phyloP scores from a whole-genome alignment of 129 eudicot species.

The Deinandra increscens region DNA sequence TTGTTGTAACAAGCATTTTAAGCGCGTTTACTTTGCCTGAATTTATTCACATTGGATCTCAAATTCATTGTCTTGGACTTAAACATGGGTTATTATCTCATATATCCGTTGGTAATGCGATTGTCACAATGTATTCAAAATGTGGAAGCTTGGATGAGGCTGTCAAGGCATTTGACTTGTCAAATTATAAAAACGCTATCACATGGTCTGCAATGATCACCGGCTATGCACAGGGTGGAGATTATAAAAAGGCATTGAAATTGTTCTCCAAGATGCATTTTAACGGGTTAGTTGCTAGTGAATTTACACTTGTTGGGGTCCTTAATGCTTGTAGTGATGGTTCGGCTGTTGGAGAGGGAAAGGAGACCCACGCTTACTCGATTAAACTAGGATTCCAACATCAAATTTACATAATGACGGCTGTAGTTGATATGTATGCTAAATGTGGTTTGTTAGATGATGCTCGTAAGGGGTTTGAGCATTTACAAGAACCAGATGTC shows the following conservation, averaged over 20 bases:
- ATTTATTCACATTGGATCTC: conserved; percentile 47
- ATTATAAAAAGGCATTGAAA: conserved; percentile 52
- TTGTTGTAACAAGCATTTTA: conserved; percentile 64
- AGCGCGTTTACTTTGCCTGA: conserved; percentile 58
- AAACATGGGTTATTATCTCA: conserved; percentile 48
- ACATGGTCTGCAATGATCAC: conserved; percentile 97
- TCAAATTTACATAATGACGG: conserved; percentile 73
- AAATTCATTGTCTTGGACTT: conserved; percentile 62
- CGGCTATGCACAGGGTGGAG: conserved; percentile 85
- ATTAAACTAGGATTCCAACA: conserved; percentile 63
- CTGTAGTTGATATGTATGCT: conserved; percentile 91
- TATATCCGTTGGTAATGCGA: conserved; percentile 69
- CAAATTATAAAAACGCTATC: conserved; percentile 53
- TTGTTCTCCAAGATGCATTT: conserved; percentile 75
- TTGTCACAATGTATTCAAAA: conserved; percentile 84
- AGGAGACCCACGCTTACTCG: conserved; percentile 65
- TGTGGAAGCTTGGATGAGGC: conserved; percentile 72
- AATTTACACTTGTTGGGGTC: conserved; percentile 89
- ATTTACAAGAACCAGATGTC: conserved; percentile 60
- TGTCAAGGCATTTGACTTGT: conserved; percentile 46
- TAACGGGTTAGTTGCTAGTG: conserved; percentile 61
- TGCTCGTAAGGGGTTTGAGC: conserved; percentile 79
- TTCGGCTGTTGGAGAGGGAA: conserved; percentile 48
- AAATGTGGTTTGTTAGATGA: conserved; percentile 70
- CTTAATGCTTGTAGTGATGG: conserved; percentile 80